These are phyloP conservation scores for Begonia fuchsioides DNA, from an alignment of 306 rosid genomes.

Conservation along the genomic window DNA sequence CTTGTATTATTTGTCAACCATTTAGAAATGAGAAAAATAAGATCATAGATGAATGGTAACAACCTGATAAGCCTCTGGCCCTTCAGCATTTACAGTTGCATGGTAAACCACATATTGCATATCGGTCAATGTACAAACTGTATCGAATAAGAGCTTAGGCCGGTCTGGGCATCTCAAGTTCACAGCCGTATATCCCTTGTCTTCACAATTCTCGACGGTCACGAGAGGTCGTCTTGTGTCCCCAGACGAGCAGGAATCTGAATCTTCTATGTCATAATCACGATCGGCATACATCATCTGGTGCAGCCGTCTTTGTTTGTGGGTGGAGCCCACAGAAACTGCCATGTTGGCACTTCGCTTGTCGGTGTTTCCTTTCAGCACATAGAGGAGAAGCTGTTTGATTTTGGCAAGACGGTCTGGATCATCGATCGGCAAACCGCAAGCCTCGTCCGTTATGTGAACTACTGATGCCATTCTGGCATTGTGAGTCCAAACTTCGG, in stretches of 20 bases:
- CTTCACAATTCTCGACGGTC: conserved; percentile 55
- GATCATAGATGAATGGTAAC: conserved; percentile 5
- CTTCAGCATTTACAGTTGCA: conserved; percentile 81
- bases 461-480: conserved; percentile 95
- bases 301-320: conserved; percentile 92
- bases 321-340: conserved; percentile 83
- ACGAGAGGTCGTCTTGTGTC: conserved; percentile 47
- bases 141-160: conserved; percentile 71
- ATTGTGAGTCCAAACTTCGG: conserved; percentile 98
- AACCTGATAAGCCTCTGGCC: conserved; percentile 93
- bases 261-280: conserved; percentile 46
- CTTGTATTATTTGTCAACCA: no score
- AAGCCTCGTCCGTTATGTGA: conserved; percentile 52
- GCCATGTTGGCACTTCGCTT: conserved; percentile 77
- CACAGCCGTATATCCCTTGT: conserved; percentile 90
- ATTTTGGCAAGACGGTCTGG: conserved; percentile 51
- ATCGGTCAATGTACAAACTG: conserved; percentile 83
- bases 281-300: conserved; percentile 99
- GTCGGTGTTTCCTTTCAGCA: conserved; percentile 73
- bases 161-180: conserved; percentile 85
- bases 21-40: not conserved
- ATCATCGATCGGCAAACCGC: conserved; percentile 44
- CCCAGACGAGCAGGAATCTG: conserved; percentile 31
- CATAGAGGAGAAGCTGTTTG: conserved; percentile 60
- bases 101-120: conserved; percentile 96